These are phyloP conservation scores for Didymosphaeria variabile DNA, from an alignment of 2,329 filamentous ascomycete species.

Conservation along the genomic window DNA sequence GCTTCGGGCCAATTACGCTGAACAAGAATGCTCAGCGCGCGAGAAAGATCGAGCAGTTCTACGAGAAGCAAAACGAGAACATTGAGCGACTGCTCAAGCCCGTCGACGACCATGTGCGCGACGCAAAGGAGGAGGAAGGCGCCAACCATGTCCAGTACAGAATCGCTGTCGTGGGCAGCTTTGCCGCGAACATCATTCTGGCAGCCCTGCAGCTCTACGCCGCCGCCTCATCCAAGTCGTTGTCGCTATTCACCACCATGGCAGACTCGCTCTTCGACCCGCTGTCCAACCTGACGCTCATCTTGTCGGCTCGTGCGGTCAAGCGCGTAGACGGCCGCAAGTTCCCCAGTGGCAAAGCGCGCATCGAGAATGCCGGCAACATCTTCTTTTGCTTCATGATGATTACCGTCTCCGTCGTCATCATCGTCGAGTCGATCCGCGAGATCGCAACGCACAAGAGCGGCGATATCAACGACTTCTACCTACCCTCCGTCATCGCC, in stretches of 20 bases:
- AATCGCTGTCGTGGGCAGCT: conserved; percentile 72
- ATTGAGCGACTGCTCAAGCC: conserved; percentile 92
- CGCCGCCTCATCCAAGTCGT: conserved; percentile 84
- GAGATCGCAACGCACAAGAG: conserved; percentile 67
- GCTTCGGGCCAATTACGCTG: conserved; percentile 55
- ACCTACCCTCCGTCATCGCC: conserved; percentile 84
- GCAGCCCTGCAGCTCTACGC: conserved; percentile 87
- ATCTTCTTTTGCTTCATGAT: conserved; percentile 97
- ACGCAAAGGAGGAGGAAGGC: conserved; percentile 80
- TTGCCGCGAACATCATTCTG: conserved; percentile 82
- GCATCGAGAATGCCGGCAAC: conserved; percentile 94
- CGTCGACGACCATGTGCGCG: conserved; percentile 87
- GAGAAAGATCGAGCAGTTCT: conserved; percentile 78
- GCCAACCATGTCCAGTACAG: conserved; percentile 82
- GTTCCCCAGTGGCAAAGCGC: conserved; percentile 91
- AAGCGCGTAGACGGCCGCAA: conserved; percentile 83
- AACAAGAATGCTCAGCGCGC: conserved; percentile 55
- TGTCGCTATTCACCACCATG: conserved; percentile 97
- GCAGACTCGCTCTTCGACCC: conserved; percentile 95
- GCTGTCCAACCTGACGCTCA: conserved; percentile 84
- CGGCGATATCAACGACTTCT: conserved; percentile 68
- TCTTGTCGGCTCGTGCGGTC: conserved; percentile 87
- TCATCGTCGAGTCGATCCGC: conserved; percentile 85
- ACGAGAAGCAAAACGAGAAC: conserved; percentile 89
- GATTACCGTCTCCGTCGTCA: conserved; percentile 88